Evolutionary conservation across 2,329 filamentous ascomycete genomes (phyloP).

Genomic region (Bertia moriformis): DNA sequence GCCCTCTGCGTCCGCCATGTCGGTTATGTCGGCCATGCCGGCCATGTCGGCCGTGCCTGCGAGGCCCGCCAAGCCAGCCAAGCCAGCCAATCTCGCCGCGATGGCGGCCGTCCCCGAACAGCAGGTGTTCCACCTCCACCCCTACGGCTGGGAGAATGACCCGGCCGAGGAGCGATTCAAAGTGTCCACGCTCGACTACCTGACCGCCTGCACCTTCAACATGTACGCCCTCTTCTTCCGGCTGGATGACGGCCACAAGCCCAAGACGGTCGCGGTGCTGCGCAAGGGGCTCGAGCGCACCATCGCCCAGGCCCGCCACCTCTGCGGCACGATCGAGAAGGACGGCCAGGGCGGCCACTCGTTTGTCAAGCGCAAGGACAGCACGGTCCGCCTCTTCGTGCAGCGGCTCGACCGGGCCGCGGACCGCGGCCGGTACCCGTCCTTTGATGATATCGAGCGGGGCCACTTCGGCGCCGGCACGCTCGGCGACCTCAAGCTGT

Average conservation of each 20-base stretch:
- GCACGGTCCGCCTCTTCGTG: constrained; percentile 17
- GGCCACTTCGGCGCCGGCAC: constrained; percentile 14
- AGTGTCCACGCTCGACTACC: constrained; percentile 20
- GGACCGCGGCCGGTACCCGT: constrained; percentile 14
- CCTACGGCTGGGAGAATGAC: constrained; percentile 19
- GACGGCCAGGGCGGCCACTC: constrained; percentile 18
- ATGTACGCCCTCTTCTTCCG: constrained; percentile 24
- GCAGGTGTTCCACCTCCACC: constrained; percentile 13
- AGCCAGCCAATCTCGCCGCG: constrained; percentile 3
- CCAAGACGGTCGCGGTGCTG: constrained; percentile 9
- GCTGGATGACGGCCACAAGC: constrained; percentile 14
- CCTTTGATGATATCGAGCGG: constrained; percentile 20
- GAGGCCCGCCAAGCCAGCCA: too few relatives aligned
- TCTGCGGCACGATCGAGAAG: constrained; percentile 22
- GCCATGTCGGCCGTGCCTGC: too few relatives aligned
- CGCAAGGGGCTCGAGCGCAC: constrained; percentile 19
- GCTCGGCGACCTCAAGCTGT: constrained; percentile 16
- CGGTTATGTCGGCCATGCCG: too few relatives aligned
- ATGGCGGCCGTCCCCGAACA: constrained; percentile 12
- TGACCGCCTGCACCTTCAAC: constrained; percentile 16
- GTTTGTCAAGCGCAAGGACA: constrained; percentile 17
- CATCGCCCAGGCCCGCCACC: constrained; percentile 19
- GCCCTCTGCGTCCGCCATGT: too few relatives aligned
- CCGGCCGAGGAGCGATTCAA: constrained; percentile 19
- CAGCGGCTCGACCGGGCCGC: constrained; percentile 19